Evolutionary conservation across 225 moss, liverwort and hornwort species (phyloP).

Genomic region (Anthoceros angustus): DNA sequence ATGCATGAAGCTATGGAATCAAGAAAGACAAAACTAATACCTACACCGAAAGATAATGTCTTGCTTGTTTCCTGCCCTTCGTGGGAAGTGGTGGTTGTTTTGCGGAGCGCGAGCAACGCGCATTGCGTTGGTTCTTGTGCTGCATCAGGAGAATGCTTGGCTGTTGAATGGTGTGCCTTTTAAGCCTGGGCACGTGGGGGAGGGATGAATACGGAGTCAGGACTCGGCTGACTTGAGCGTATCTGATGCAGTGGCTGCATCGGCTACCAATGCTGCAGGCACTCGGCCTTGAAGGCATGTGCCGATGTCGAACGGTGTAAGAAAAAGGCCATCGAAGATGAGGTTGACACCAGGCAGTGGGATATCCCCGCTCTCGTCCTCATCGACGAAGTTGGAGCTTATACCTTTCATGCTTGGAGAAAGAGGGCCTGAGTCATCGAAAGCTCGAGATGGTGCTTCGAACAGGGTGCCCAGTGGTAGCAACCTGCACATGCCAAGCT

Average conservation of each 20-base stretch:
- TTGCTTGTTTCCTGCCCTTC: too few relatives aligned
- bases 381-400: slow-evolving; percentile 24
- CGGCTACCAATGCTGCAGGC: slow-evolving; percentile 69
- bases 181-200: too few relatives aligned
- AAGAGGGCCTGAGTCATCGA: background rate
- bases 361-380: slow-evolving; percentile 56
- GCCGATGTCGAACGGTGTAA: slow-evolving; percentile 50
- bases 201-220: too few relatives aligned
- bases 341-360: slow-evolving; percentile 77
- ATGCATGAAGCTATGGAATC: too few relatives aligned
- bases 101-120: too few relatives aligned
- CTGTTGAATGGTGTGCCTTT: too few relatives aligned
- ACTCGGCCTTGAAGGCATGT: slow-evolving; percentile 79
- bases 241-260: slow-evolving; percentile 54
- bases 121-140: too few relatives aligned
- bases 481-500: background rate
- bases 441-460: slow-evolving; percentile 5
- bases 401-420: slow-evolving; percentile 11
- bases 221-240: background rate
- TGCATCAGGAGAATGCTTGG: too few relatives aligned
- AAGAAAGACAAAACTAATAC: too few relatives aligned
- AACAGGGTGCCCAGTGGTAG: background rate
- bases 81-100: too few relatives aligned
- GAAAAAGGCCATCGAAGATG: slow-evolving; percentile 54
- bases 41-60: too few relatives aligned